A percentile compares a stretch with the other conserved stretches of the same genome.
Conservation (phyloP, 768 basidiomycete species). For the Kwoniella dejecticola region DNA sequence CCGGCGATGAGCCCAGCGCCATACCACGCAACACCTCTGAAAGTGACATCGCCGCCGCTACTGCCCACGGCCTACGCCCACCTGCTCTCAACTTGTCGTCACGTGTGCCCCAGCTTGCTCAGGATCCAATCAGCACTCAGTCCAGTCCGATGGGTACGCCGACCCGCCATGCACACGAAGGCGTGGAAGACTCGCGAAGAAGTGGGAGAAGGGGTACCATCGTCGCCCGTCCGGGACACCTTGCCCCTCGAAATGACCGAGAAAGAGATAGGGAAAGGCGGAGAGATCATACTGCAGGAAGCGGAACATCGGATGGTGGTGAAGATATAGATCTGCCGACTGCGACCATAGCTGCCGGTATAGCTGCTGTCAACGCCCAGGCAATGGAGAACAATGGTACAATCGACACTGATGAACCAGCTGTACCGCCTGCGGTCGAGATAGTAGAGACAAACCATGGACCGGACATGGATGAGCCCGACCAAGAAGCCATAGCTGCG, state of each 20-base stretch:
- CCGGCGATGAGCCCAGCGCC: slow-evolving; percentile 31
- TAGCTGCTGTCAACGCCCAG: slow-evolving; percentile 31
- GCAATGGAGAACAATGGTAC: slow-evolving; percentile 27
- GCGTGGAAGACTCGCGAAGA: slow-evolving; percentile 23
- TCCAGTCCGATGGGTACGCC: slow-evolving; percentile 55
- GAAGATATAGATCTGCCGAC: slow-evolving; percentile 46
- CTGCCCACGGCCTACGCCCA: slow-evolving; percentile 24
- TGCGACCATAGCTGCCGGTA: slow-evolving; percentile 35
- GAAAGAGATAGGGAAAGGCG: slow-evolving; percentile 30
- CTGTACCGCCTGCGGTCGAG: slow-evolving; percentile 28
- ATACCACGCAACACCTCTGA: slow-evolving; percentile 43
- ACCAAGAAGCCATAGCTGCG: slow-evolving; percentile 74
- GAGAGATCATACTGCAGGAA: slow-evolving; percentile 32
- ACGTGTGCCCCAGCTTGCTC: slow-evolving; percentile 35
- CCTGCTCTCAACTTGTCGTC: slow-evolving; percentile 36
- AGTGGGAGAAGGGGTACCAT: slow-evolving; percentile 45
- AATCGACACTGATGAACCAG: slow-evolving; percentile 28
- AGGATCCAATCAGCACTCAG: slow-evolving; percentile 45
- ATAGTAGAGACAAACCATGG: slow-evolving; percentile 28
- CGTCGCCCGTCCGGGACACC: slow-evolving; percentile 43
- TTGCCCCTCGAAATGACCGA: slow-evolving; percentile 33
- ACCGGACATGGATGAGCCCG: slow-evolving; percentile 64
- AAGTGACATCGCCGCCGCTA: slow-evolving; percentile 27
- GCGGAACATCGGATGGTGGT: slow-evolving; percentile 50
- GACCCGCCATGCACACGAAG: slow-evolving; percentile 21